These are phyloP conservation scores for Cercospora sesami DNA, from an alignment of 2,329 filamentous ascomycete species.

Conservation along the genomic window DNA sequence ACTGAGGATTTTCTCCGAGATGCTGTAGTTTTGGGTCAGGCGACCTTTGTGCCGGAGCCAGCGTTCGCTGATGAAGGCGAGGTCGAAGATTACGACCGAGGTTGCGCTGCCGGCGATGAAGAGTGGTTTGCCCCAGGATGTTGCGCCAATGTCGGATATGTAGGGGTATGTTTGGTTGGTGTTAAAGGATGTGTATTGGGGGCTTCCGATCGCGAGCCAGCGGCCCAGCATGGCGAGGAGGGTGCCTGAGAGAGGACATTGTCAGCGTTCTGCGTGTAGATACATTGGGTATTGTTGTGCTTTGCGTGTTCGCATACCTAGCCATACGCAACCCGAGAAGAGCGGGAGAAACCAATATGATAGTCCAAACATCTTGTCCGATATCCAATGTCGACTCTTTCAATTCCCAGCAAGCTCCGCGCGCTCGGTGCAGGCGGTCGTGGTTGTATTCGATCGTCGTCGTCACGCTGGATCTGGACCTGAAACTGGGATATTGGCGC, in stretches of 20 bases:
- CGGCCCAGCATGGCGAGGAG: slow-evolving; percentile 69
- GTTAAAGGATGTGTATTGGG: slow-evolving; percentile 63
- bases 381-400: not conserved
- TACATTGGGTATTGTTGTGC: not conserved
- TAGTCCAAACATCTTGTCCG: slow-evolving; percentile 41
- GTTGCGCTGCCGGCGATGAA: slow-evolving; percentile 72
- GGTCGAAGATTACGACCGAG: slow-evolving; percentile 76
- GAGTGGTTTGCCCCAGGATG: slow-evolving; percentile 65
- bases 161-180: slow-evolving; percentile 59
- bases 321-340: slow-evolving; percentile 64
- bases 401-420: not conserved
- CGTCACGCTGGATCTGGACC: not conserved
- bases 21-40: slow-evolving; percentile 70
- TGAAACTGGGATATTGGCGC: not conserved
- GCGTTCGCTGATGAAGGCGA: slow-evolving; percentile 77
- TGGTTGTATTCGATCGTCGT: not conserved
- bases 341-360: slow-evolving; percentile 66
- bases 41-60: slow-evolving; percentile 81
- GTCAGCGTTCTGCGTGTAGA: slow-evolving; percentile 5
- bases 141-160: slow-evolving; percentile 58
- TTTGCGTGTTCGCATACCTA: slow-evolving; percentile 40
- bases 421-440: not conserved
- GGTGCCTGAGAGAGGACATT: slow-evolving; percentile 49
- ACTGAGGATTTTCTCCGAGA: slow-evolving; percentile 62
- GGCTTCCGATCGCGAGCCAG: slow-evolving; percentile 63